Conservation (phyloP, 805 yeast species). For the Lipomyces oligophaga region DNA sequence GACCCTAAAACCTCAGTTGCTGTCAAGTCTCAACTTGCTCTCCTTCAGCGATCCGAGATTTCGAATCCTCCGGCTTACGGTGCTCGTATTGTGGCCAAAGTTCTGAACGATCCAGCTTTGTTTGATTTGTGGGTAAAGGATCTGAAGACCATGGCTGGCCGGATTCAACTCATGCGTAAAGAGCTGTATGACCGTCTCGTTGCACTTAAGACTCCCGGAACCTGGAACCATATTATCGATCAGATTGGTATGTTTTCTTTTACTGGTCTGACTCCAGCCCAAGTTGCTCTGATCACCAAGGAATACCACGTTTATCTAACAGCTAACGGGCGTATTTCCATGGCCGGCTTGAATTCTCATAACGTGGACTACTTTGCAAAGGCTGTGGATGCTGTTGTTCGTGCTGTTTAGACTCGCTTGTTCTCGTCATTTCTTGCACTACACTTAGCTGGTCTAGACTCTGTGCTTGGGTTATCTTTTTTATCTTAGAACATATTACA, state of each 20-base stretch:
- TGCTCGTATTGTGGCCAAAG: constrained; percentile 78
- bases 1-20: constrained; percentile 49
- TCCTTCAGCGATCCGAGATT: constrained; percentile 74
- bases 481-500: background rate
- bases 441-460: no score
- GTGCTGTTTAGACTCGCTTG: constrained; percentile 9
- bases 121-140: constrained; percentile 78
- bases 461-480: no score
- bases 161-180: constrained; percentile 77
- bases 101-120: constrained; percentile 64
- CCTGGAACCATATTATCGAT: constrained; percentile 83
- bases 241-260: constrained; percentile 98
- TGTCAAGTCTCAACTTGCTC: constrained; percentile 69
- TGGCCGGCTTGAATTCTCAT: constrained; percentile 82
- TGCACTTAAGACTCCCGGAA: constrained; percentile 73
- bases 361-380: constrained; percentile 77
- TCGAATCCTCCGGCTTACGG: constrained; percentile 97
- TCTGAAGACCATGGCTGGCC: constrained; percentile 77
- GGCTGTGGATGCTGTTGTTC: constrained; percentile 53
- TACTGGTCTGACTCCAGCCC: constrained; percentile 76
- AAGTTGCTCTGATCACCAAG: constrained; percentile 70
- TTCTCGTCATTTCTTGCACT: background rate
- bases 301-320: constrained; percentile 81
- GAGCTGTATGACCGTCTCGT: constrained; percentile 59
- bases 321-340: constrained; percentile 81